Evolutionary conservation across 345 rosid genomes (phyloP).

Genomic region (Atalantia buxifolia): DNA sequence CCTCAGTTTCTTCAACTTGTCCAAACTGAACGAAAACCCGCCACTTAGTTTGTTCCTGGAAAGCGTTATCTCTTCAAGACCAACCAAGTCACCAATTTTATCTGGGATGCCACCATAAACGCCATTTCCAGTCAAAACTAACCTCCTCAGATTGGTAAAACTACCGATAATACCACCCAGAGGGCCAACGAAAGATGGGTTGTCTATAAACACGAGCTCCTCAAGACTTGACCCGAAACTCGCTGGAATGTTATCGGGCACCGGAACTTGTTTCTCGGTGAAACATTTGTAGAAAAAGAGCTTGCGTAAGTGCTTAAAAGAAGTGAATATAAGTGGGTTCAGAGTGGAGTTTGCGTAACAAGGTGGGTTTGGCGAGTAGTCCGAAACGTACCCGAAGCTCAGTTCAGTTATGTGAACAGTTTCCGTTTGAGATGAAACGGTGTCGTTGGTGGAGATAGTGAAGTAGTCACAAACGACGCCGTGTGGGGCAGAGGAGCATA

Average conservation of each 20-base stretch:
- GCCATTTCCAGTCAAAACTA: conserved; percentile 55
- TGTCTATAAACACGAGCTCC: conserved; percentile 59
- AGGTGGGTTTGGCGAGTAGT: conserved; percentile 56
- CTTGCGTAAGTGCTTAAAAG: conserved; percentile 55
- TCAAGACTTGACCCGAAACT: conserved; percentile 40
- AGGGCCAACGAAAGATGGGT: conserved; percentile 48
- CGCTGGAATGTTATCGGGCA: conserved; percentile 30
- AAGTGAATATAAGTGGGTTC: conserved; percentile 46
- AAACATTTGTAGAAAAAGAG: conserved; percentile 68
- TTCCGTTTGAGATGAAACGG: conserved; percentile 1
- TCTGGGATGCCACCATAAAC: conserved; percentile 47
- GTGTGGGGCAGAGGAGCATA: conserved; percentile 64
- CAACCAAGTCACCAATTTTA: conserved; percentile 32
- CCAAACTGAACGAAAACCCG: conserved; percentile 20
- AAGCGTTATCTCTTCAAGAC: conserved; percentile 47
- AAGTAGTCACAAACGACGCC: conserved; percentile 60
- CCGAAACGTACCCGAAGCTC: conserved; percentile 61
- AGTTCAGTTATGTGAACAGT: conserved; percentile 53
- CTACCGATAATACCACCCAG: conserved; percentile 33
- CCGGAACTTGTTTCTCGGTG: conserved; percentile 29
- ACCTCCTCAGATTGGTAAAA: conserved; percentile 41
- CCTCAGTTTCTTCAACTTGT: conserved; percentile 40
- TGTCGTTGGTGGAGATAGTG: conserved; percentile 19
- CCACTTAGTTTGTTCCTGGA: conserved; percentile 59
- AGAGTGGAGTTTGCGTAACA: conserved; percentile 52